phyloP scores from a whole-genome alignment of 805 yeast genomes.

The Dipodascopsis tothii region DNA sequence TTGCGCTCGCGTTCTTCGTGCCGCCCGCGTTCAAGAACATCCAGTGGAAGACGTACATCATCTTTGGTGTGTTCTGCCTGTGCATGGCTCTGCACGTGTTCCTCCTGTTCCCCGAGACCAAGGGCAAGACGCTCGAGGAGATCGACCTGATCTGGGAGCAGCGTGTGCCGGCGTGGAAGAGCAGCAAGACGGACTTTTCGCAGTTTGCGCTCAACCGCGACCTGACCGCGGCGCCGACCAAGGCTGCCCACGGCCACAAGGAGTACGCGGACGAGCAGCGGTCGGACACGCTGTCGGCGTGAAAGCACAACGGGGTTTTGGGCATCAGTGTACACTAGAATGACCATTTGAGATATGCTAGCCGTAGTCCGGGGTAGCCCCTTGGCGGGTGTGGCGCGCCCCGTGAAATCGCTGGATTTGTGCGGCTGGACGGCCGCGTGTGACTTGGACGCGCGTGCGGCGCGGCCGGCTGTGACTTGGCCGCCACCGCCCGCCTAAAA shows the following conservation, averaged over 20 bases:
- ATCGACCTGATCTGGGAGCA: slow-evolving; percentile 48
- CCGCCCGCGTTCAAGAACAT: slow-evolving; percentile 43
- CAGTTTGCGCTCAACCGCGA: slow-evolving; percentile 10
- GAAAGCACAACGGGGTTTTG: no score
- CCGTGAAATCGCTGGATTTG: no score
- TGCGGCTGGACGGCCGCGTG: no score
- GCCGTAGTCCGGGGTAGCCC: no score
- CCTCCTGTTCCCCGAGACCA: slow-evolving; percentile 63
- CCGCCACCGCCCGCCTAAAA: no score
- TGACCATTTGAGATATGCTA: no score
- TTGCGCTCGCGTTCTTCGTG: slow-evolving; percentile 45
- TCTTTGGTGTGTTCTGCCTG: slow-evolving; percentile 48
- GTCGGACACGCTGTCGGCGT: no score
- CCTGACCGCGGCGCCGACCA: slow-evolving; percentile 1
- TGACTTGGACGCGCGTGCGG: no score
- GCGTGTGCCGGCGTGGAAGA: slow-evolving; percentile 24
- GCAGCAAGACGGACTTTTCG: slow-evolving; percentile 12
- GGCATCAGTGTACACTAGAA: no score
- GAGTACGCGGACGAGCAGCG: no score
- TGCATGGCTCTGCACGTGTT: slow-evolving; percentile 40
- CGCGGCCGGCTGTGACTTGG: no score
- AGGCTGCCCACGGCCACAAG: slow-evolving; percentile 5
- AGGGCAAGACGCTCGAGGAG: slow-evolving; percentile 64
- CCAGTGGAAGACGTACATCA: slow-evolving; percentile 51
- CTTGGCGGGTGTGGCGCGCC: no score